These are phyloP conservation scores for Priceomyces haplophilus DNA, from an alignment of 805 yeast genomes.

Conservation along the genomic window DNA sequence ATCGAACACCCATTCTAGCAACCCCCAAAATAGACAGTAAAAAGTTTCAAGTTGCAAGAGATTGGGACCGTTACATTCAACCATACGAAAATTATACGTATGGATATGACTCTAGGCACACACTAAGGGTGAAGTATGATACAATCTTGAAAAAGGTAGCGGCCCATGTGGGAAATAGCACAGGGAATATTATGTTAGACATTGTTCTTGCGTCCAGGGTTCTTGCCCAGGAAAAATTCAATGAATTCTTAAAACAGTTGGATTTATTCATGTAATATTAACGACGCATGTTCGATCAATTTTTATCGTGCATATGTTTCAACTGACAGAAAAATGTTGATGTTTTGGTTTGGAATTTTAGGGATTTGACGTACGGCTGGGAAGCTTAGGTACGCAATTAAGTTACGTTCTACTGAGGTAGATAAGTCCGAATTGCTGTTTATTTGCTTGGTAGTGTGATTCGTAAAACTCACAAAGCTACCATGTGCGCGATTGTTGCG, in stretches of 20 bases:
- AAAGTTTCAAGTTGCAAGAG: slow-evolving; percentile 7
- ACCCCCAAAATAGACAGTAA: slow-evolving; percentile 28
- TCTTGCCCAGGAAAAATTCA: neutral
- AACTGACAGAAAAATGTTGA: too few species aligned
- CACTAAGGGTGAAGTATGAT: slow-evolving; percentile 7
- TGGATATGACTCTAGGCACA: slow-evolving; percentile 13
- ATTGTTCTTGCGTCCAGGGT: neutral
- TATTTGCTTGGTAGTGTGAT: too few species aligned
- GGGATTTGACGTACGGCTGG: too few species aligned
- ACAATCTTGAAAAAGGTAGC: neutral
- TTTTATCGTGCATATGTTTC: too few species aligned
- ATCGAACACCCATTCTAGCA: slow-evolving; percentile 28
- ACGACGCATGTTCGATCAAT: neutral
- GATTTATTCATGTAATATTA: neutral
- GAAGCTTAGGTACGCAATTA: too few species aligned
- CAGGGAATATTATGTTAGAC: neutral
- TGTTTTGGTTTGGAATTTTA: too few species aligned
- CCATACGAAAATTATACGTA: slow-evolving; percentile 19
- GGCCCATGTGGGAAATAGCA: neutral
- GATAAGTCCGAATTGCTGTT: too few species aligned
- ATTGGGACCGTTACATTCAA: slow-evolving; percentile 20
- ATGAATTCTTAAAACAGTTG: neutral
- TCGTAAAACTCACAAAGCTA: too few species aligned
- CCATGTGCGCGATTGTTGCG: too few species aligned
- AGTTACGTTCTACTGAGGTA: too few species aligned